A percentile compares a stretch with the other conserved stretches of the same genome.
Conservation (phyloP, 257 asterid species). For the Jacaranda mimosifolia region DNA sequence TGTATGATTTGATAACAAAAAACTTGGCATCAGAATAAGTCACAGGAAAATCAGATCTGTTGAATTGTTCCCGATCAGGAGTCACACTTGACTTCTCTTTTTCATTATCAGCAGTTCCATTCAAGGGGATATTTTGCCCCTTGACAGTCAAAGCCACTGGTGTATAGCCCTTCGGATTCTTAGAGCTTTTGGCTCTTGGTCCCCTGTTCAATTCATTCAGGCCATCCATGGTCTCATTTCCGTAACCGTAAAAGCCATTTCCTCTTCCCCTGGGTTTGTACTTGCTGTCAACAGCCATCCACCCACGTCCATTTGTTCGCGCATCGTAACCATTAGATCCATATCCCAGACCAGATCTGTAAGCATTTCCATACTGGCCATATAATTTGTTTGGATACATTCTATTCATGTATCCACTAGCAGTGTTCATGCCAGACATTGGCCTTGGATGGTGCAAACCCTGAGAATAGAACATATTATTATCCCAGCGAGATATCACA, state of each 20-base stretch:
- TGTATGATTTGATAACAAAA: conserved; percentile 60
- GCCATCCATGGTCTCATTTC: conserved; percentile 61
- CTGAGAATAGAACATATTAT: conserved; percentile 32
- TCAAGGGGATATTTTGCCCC: conserved; percentile 61
- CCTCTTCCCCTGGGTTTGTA: conserved; percentile 67
- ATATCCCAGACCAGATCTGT: conserved; percentile 57
- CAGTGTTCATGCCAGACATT: conserved; percentile 44
- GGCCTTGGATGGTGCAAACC: conserved; percentile 60
- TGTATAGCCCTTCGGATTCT: conserved; percentile 51
- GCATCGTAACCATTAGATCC: conserved; percentile 60
- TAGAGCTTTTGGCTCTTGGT: conserved; percentile 65
- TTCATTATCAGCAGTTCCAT: conserved; percentile 44
- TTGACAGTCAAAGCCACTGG: conserved; percentile 62
- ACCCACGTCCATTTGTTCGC: conserved; percentile 55
- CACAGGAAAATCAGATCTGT: conserved; percentile 52
- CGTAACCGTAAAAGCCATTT: conserved; percentile 49
- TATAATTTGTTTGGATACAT: conserved; percentile 63
- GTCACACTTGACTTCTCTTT: conserved; percentile 36
- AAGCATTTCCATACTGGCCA: conserved; percentile 65
- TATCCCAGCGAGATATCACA: neutral
- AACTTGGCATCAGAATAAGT: conserved; percentile 53
- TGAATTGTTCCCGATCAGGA: conserved; percentile 58
- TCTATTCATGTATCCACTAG: conserved; percentile 59
- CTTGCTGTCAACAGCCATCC: conserved; percentile 63
- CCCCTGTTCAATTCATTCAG: conserved; percentile 80